A percentile compares a stretch with the other conserved stretches of the same genome.
phyloP scores from a whole-genome alignment of 306 rosid genomes.

The Cyamopsis tetragonoloba region DNA sequence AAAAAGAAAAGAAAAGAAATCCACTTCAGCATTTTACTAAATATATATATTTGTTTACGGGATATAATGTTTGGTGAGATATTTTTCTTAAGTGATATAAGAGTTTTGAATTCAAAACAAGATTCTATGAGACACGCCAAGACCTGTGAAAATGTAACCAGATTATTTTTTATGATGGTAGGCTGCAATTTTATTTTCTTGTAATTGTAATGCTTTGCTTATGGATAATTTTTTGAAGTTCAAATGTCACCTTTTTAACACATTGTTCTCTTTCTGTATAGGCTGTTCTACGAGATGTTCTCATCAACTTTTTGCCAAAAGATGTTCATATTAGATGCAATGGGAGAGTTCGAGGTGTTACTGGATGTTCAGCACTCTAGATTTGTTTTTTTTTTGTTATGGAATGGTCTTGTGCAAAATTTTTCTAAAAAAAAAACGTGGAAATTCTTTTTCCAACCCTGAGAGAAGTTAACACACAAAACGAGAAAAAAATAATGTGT shows the following conservation, averaged over 20 bases:
- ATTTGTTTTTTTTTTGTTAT: slow-evolving; percentile 1
- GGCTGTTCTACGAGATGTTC: slow-evolving; percentile 93
- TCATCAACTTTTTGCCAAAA: slow-evolving; percentile 71
- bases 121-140: not conserved
- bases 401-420: not conserved
- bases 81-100: not conserved
- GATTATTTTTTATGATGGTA: not conserved
- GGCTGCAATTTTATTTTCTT: not conserved
- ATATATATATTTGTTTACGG: not conserved
- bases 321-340: slow-evolving; percentile 75
- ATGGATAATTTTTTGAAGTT: not conserved
- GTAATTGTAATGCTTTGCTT: slow-evolving; percentile 2
- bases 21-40: not conserved
- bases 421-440: slow-evolving; percentile 7
- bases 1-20: too few species aligned
- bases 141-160: slow-evolving; percentile 16
- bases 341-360: slow-evolving; percentile 89
- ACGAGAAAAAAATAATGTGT: not conserved
- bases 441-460: not conserved
- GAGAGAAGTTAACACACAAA: not conserved
- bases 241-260: not conserved
- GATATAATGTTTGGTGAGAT: not conserved
- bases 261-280: slow-evolving; percentile 29
- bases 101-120: not conserved
- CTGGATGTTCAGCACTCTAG: not conserved